A percentile compares a stretch with the other conserved stretches of the same genome.
Conservation (phyloP, 768 basidiomycete genomes). For the Tubosaeta sp. region DNA sequence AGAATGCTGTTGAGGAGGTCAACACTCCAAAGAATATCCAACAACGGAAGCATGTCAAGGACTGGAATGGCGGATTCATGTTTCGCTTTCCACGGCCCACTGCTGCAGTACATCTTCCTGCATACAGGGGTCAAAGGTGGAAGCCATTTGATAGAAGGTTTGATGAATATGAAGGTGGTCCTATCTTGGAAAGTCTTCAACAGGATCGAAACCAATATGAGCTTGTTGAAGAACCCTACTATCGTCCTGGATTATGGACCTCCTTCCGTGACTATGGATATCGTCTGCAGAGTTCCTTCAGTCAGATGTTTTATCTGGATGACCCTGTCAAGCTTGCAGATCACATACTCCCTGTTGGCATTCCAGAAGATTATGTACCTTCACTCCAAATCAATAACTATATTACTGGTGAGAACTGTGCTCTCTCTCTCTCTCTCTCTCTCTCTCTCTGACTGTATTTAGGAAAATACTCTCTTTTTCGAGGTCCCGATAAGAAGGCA, state of each 20-base stretch:
- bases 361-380: neutral
- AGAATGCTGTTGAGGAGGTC: neutral
- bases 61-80: neutral
- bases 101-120: neutral
- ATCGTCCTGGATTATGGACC: no score
- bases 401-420: neutral
- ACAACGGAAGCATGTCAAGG: neutral
- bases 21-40: neutral
- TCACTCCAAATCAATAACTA: neutral
- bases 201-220: no score
- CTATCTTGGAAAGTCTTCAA: no score
- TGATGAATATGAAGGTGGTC: no score
- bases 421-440: neutral
- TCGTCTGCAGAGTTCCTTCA: no score
- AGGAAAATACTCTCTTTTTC: constrained; percentile 1
- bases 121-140: neutral
- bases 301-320: constrained; percentile 12
- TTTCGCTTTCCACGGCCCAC: neutral
- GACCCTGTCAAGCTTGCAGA: neutral
- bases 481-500: neutral
- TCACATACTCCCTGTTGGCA: neutral
- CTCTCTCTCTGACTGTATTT: neutral
- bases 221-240: no score
- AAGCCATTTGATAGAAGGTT: neutral
- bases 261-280: no score